phyloP scores from a whole-genome alignment of 371 early-diverging fungal genomes.

The Synchytrium microbalum region DNA sequence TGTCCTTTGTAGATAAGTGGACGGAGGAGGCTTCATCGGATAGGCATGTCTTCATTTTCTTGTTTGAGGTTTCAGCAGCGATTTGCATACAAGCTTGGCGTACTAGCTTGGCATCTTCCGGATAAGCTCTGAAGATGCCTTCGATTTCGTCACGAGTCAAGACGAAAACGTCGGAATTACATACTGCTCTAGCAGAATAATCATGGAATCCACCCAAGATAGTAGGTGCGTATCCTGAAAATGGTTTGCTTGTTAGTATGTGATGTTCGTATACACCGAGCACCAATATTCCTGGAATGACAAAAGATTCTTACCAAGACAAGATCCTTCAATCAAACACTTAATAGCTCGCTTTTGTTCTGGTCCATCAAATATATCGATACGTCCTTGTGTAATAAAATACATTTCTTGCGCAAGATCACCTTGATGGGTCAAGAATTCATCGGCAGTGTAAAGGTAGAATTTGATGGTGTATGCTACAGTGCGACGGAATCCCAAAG shows the following conservation, averaged over 20 bases:
- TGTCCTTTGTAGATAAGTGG: too few species aligned
- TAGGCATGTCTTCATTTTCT: neutral
- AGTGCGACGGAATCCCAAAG: slow-evolving; percentile 35
- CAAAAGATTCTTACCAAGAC: slow-evolving; percentile 26
- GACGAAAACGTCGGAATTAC: slow-evolving; percentile 44
- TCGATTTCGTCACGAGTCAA: slow-evolving; percentile 30
- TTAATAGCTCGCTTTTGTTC: slow-evolving; percentile 21
- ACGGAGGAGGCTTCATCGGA: neutral
- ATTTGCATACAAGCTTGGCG: slow-evolving; percentile 3
- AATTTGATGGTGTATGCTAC: slow-evolving; percentile 38
- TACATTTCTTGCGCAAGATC: slow-evolving; percentile 40
- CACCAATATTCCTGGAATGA: neutral
- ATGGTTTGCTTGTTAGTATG: slow-evolving; percentile 7
- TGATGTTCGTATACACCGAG: slow-evolving; percentile 2
- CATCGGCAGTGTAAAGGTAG: slow-evolving; percentile 38
- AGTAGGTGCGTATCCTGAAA: slow-evolving; percentile 33
- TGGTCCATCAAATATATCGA: slow-evolving; percentile 31
- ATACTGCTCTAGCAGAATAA: slow-evolving; percentile 35
- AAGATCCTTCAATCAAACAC: slow-evolving; percentile 37
- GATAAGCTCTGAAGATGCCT: slow-evolving; percentile 29
- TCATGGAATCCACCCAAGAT: slow-evolving; percentile 35
- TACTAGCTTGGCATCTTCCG: slow-evolving; percentile 31
- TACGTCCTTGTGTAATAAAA: slow-evolving; percentile 41
- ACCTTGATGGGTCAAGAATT: slow-evolving; percentile 34
- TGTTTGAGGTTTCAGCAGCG: neutral